These are phyloP conservation scores for Lentinula lateritia DNA, from an alignment of 768 basidiomycete genomes.

Conservation along the genomic window DNA sequence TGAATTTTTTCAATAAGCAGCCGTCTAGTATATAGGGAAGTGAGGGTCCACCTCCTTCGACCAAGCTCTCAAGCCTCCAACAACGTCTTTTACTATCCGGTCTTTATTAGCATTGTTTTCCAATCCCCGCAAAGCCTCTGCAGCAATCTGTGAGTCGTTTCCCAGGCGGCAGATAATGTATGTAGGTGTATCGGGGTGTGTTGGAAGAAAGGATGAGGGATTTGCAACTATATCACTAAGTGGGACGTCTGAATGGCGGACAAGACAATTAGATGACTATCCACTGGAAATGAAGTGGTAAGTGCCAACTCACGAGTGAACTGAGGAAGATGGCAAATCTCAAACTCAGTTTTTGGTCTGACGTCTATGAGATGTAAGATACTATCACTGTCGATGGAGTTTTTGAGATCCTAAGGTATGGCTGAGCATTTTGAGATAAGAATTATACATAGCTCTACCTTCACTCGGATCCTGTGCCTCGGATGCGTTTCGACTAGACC, in stretches of 20 bases:
- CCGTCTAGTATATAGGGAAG: slow-evolving; percentile 74
- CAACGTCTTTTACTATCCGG: slow-evolving; percentile 48
- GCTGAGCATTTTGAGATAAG: background rate
- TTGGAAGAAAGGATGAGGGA: slow-evolving; percentile 42
- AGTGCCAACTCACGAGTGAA: slow-evolving; percentile 56
- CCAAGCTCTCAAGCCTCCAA: slow-evolving; percentile 85
- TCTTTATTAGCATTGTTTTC: slow-evolving; percentile 14
- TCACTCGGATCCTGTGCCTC: slow-evolving; percentile 36
- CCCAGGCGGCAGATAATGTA: slow-evolving; percentile 83
- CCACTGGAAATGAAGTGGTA: background rate
- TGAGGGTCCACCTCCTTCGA: slow-evolving; percentile 60
- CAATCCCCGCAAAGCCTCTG: slow-evolving; percentile 46
- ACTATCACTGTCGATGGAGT: slow-evolving; percentile 24
- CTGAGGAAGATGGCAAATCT: slow-evolving; percentile 74
- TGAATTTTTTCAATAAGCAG: background rate
- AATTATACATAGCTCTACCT: slow-evolving; percentile 24
- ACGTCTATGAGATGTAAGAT: slow-evolving; percentile 64
- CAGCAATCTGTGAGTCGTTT: slow-evolving; percentile 92
- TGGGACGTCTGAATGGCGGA: slow-evolving; percentile 56
- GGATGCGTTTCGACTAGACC: slow-evolving; percentile 41
- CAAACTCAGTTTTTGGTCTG: slow-evolving; percentile 72
- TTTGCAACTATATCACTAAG: slow-evolving; percentile 57
- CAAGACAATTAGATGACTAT: background rate
- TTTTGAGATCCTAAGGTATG: slow-evolving; percentile 40
- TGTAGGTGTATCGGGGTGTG: slow-evolving; percentile 21